phyloP scores from a whole-genome alignment of 345 rosid genomes.

The Sapria himalayana region DNA sequence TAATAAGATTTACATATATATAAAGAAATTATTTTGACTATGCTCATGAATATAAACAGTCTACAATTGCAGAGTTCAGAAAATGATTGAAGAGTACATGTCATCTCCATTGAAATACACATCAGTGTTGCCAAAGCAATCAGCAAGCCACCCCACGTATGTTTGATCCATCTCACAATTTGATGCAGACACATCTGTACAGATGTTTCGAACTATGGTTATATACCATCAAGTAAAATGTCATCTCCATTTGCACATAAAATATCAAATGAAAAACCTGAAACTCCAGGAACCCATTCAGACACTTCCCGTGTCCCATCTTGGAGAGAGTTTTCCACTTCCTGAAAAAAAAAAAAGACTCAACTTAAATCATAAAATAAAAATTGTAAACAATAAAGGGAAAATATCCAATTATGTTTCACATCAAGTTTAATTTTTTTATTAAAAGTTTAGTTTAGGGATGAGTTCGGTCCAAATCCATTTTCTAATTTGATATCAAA shows the following conservation, averaged over 20 bases:
- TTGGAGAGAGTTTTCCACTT: constrained; percentile 32
- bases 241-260: constrained; percentile 1
- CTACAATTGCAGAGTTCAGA: too few relatives aligned
- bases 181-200: constrained; percentile 28
- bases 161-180: constrained; percentile 38
- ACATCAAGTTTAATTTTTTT: too few relatives aligned
- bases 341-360: too few relatives aligned
- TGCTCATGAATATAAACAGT: too few relatives aligned
- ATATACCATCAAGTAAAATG: constrained; percentile 5
- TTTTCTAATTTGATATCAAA: too few relatives aligned
- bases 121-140: constrained; percentile 49
- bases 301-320: constrained; percentile 33
- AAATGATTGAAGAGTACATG: constrained; percentile 48
- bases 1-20: too few relatives aligned
- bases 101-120: constrained; percentile 28
- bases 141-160: constrained; percentile 51
- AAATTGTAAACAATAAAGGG: too few relatives aligned
- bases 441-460: too few relatives aligned
- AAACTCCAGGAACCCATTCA: constrained; percentile 32
- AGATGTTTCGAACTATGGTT: constrained; percentile 7
- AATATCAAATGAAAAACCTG: constrained; percentile 32
- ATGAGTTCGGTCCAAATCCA: too few relatives aligned
- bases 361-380: constrained; percentile 6
- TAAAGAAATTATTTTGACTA: too few relatives aligned
- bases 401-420: too few relatives aligned